Conservation (phyloP, 2,329 filamentous ascomycete genomes). For the Penicillium palitans region DNA sequence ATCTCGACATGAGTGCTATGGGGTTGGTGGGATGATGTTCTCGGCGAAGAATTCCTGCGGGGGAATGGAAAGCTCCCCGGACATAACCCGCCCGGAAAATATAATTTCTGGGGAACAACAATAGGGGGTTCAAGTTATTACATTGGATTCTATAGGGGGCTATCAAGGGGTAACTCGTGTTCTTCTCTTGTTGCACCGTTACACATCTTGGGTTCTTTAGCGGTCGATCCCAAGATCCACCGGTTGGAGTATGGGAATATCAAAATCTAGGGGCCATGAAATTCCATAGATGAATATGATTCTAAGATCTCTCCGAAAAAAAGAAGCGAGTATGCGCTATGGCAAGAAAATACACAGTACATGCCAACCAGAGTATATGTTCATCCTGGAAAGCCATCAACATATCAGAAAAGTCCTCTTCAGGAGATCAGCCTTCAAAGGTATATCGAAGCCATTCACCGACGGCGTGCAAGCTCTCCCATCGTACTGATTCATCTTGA, state of each 20-base stretch:
- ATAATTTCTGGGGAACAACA: slow-evolving; percentile 6
- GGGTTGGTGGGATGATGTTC: slow-evolving; percentile 12
- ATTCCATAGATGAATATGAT: not conserved
- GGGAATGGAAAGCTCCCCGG: slow-evolving; percentile 20
- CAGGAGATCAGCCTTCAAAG: slow-evolving; percentile 51
- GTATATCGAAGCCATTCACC: slow-evolving; percentile 74
- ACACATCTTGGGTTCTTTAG: slow-evolving; percentile 15
- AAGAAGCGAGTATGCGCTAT: slow-evolving; percentile 22
- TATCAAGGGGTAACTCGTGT: not conserved
- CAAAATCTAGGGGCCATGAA: not conserved
- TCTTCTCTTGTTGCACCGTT: not conserved
- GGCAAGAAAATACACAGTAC: slow-evolving; percentile 26
- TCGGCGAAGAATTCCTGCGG: slow-evolving; percentile 24
- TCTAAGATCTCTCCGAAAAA: not conserved
- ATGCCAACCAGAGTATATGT: slow-evolving; percentile 24
- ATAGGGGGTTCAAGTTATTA: not conserved
- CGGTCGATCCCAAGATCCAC: slow-evolving; percentile 26
- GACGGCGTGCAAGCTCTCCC: slow-evolving; percentile 87
- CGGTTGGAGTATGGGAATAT: slow-evolving; percentile 7
- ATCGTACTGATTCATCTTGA: slow-evolving; percentile 81
- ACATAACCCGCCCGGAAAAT: slow-evolving; percentile 14
- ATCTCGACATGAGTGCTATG: slow-evolving; percentile 39
- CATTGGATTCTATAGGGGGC: not conserved
- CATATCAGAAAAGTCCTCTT: slow-evolving; percentile 10
- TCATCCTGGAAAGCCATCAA: slow-evolving; percentile 17